phyloP scores from a whole-genome alignment of 345 rosid genomes.

The Hibiscus tridactylites region DNA sequence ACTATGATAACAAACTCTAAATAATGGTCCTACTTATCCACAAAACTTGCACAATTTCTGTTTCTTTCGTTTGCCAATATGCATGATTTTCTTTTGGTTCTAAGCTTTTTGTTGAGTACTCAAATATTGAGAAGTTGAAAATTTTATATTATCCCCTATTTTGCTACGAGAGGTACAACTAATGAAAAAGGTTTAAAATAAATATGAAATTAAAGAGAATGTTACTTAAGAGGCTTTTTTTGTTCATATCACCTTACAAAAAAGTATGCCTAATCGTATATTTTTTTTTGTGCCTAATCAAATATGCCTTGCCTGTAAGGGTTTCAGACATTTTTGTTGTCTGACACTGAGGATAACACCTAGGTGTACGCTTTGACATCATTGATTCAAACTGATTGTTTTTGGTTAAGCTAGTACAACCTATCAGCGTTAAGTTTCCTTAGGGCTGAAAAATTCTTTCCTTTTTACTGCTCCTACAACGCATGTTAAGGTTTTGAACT shows the following conservation, averaged over 20 bases:
- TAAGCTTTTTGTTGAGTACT: background rate
- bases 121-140: background rate
- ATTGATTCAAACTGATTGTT: background rate
- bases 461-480: background rate
- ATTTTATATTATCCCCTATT: background rate
- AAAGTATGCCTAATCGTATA: background rate
- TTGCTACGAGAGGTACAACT: background rate
- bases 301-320: background rate
- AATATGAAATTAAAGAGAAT: background rate
- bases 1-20: background rate
- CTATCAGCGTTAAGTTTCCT: background rate
- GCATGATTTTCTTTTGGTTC: too few species aligned
- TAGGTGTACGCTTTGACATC: background rate
- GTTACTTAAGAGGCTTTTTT: background rate
- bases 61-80: too few species aligned
- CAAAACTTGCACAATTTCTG: background rate
- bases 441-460: background rate
- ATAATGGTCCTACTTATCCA: background rate
- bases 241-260: background rate
- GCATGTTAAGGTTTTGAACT: background rate
- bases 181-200: background rate
- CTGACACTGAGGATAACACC: background rate
- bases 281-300: background rate
- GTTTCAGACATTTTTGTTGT: background rate
- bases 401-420: background rate